phyloP scores from a whole-genome alignment of 1,284 basidiomycete genomes.

The Fomitiporia mediterranea region DNA sequence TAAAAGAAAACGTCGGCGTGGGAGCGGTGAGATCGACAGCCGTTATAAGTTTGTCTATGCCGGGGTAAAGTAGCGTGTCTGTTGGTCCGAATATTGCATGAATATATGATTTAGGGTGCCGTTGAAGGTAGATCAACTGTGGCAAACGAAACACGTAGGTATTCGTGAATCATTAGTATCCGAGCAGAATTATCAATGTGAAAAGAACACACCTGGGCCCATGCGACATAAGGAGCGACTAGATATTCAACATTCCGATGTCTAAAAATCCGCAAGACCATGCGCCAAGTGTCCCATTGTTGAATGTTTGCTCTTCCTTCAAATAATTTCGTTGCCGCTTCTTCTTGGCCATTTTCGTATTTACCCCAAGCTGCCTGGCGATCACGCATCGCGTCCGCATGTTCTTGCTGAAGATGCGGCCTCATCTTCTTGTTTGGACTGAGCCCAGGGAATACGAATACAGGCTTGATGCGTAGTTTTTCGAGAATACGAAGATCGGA shows the following conservation, averaged over 20 bases:
- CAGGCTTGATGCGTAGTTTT: conserved; percentile 90
- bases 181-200: not conserved
- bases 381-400: conserved; percentile 71
- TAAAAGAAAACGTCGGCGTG: conserved; percentile 76
- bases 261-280: conserved; percentile 89
- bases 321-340: conserved; percentile 79
- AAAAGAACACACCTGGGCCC: conserved; percentile 73
- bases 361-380: conserved; percentile 82
- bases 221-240: conserved; percentile 91
- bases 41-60: conserved; percentile 89
- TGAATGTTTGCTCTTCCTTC: conserved; percentile 62
- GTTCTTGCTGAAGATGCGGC: conserved; percentile 47
- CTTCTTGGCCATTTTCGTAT: conserved; percentile 87
- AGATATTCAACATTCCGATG: conserved; percentile 96
- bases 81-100: conserved; percentile 92
- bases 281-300: conserved; percentile 89
- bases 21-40: conserved; percentile 69
- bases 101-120: conserved; percentile 91
- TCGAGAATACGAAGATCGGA: conserved; percentile 88
- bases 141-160: conserved; percentile 15
- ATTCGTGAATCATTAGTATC: conserved; percentile 15
- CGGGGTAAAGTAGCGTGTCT: conserved; percentile 87
- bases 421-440: conserved; percentile 65
- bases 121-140: conserved; percentile 90
- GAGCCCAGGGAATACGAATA: conserved; percentile 94